Evolutionary conservation across 1,284 basidiomycete species (phyloP).

Genomic region (Fomitiporia mediterranea): DNA sequence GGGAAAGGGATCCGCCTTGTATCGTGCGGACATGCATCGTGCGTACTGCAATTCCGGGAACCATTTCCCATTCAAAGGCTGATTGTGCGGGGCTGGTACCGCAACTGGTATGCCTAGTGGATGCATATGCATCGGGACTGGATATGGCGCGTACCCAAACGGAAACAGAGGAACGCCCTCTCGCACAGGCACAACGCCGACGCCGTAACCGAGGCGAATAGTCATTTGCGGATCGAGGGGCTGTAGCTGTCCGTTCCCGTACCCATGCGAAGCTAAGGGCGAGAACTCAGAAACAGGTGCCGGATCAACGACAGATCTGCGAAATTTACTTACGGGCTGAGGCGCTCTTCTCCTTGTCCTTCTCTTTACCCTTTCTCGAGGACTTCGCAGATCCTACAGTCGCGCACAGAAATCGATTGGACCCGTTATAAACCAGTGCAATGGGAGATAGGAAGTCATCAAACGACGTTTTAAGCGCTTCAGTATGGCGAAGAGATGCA

Average conservation of each 20-base stretch:
- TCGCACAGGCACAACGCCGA: constrained; percentile 15
- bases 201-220: constrained; percentile 14
- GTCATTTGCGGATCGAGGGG: constrained; percentile 11
- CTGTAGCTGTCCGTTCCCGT: constrained; percentile 3
- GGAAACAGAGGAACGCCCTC: constrained; percentile 8
- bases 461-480: neutral
- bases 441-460: neutral
- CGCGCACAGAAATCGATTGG: neutral
- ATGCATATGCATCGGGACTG: constrained; percentile 10
- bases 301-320: constrained; percentile 15
- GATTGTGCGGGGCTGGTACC: neutral
- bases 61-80: constrained; percentile 6
- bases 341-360: constrained; percentile 40
- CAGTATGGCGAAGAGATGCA: neutral
- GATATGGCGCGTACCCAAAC: constrained; percentile 1
- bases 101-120: constrained; percentile 9
- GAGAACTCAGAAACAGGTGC: neutral
- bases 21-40: constrained; percentile 75
- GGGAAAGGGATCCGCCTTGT: constrained; percentile 62
- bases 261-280: neutral
- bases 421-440: neutral
- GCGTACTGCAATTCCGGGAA: constrained; percentile 58
- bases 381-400: neutral
- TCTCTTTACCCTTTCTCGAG: constrained; percentile 36
- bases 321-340: constrained; percentile 34